Conservation (phyloP, 2,329 filamentous ascomycete species). For the Zymoseptoria pseudotritici region DNA sequence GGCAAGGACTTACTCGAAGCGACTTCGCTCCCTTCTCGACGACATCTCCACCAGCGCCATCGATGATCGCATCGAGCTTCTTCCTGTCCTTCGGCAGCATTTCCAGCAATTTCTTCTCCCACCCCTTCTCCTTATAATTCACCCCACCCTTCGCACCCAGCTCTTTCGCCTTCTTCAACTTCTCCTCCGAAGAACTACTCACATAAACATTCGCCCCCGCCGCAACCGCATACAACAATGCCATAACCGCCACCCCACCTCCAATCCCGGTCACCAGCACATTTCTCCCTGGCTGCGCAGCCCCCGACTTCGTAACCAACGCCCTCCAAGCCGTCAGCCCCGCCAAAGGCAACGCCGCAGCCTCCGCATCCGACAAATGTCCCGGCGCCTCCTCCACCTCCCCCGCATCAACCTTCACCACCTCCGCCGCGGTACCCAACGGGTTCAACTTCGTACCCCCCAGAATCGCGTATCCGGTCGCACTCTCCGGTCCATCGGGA, state of each 20-base stretch:
- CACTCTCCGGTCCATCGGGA: constrained; percentile 65
- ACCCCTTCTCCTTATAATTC: constrained; percentile 66
- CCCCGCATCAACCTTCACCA: constrained; percentile 57
- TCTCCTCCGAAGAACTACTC: constrained; percentile 64
- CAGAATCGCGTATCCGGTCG: constrained; percentile 53
- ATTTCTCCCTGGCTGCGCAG: constrained; percentile 59
- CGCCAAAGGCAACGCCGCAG: constrained; percentile 75
- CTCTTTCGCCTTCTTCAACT: constrained; percentile 63
- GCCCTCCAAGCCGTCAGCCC: constrained; percentile 87
- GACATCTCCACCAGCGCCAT: constrained; percentile 83
- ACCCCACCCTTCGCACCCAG: constrained; percentile 79
- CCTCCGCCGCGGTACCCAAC: constrained; percentile 68
- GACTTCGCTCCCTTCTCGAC: constrained; percentile 60
- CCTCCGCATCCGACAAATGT: constrained; percentile 66
- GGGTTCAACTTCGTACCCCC: constrained; percentile 61
- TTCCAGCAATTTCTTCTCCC: constrained; percentile 66
- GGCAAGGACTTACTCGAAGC: constrained; percentile 49
- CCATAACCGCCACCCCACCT: constrained; percentile 80
- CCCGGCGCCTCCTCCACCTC: constrained; percentile 71
- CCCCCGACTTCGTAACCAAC: constrained; percentile 67
- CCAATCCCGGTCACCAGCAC: constrained; percentile 86
- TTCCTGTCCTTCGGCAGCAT: constrained; percentile 59
- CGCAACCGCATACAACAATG: constrained; percentile 69
- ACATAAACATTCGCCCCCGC: constrained; percentile 73
- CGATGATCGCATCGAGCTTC: constrained; percentile 74